A percentile compares a stretch with the other conserved stretches of the same genome.
These are phyloP conservation scores for Macroventuria anomochaeta DNA, from an alignment of 2,329 filamentous ascomycete species.

Conservation along the genomic window DNA sequence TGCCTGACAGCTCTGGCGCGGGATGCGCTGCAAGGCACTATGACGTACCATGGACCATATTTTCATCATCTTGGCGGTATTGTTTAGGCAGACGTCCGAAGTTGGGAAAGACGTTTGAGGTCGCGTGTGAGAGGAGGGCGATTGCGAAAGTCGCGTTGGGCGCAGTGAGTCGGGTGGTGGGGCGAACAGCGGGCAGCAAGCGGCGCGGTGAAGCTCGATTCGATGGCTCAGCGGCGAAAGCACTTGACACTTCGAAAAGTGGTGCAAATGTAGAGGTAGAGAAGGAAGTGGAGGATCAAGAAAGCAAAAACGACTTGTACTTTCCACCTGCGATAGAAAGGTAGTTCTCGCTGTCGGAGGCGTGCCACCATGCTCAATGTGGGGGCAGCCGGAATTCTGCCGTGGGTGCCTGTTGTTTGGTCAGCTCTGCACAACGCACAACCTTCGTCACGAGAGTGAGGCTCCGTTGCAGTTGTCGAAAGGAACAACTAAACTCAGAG, in stretches of 20 bases:
- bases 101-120: conserved; percentile 9
- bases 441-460: not conserved
- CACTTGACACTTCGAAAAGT: not conserved
- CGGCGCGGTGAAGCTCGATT: conserved; percentile 11
- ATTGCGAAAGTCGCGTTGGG: conserved; percentile 17
- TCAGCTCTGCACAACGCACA: not conserved
- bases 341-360: conserved; percentile 8
- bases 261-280: not conserved
- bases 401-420: conserved; percentile 5
- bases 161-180: conserved; percentile 22
- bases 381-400: conserved; percentile 11
- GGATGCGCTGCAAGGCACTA: not conserved
- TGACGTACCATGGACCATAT: conserved; percentile 94
- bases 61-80: conserved; percentile 81
- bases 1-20: not conserved
- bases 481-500: not conserved
- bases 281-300: not conserved
- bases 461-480: no score
- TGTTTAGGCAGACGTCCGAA: conserved; percentile 19
- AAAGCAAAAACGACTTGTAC: not conserved
- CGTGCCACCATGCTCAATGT: conserved; percentile 15
- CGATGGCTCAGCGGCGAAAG: not conserved
- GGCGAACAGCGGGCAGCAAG: conserved; percentile 19
- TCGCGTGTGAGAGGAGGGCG: conserved; percentile 25
- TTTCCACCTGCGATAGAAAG: not conserved